Percentiles rank a stretch among this genome's conserved stretches.
Evolutionary conservation across 2,329 filamentous ascomycete species (phyloP).

Genomic region (Colletotrichum eleusines): DNA sequence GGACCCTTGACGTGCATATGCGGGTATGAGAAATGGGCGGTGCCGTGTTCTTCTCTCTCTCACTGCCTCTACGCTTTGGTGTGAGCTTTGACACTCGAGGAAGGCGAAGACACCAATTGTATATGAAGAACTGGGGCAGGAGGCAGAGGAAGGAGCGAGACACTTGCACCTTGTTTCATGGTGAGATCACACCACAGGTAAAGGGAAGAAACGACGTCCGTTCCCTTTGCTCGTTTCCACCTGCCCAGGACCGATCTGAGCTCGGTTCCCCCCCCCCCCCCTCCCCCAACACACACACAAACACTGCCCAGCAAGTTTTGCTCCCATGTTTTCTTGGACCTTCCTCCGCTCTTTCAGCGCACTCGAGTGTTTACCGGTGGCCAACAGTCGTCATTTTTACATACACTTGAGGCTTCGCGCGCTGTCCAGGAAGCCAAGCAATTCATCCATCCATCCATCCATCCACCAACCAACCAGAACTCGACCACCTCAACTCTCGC

Average conservation of each 20-base stretch:
- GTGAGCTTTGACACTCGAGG: neutral
- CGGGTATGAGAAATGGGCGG: constrained; percentile 20
- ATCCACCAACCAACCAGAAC: neutral
- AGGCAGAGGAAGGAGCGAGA: neutral
- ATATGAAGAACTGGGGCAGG: neutral
- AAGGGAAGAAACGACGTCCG: constrained; percentile 38
- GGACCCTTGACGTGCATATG: constrained; percentile 30
- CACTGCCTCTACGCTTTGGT: constrained; percentile 11
- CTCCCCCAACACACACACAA: neutral
- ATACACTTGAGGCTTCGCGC: neutral
- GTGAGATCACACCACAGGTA: constrained; percentile 36
- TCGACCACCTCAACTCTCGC: neutral
- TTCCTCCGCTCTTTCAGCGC: neutral
- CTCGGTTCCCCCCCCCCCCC: neutral
- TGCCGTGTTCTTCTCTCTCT: neutral
- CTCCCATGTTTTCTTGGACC: neutral
- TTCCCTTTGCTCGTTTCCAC: constrained; percentile 37
- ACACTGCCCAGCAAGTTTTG: neutral
- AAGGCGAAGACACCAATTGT: neutral
- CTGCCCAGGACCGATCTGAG: constrained; percentile 15
- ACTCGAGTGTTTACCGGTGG: neutral
- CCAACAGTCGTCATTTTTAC: neutral
- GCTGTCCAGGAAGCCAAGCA: neutral
- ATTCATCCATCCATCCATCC: neutral
- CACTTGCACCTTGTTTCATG: constrained; percentile 34